These are phyloP conservation scores for Podaxis mareebaensis DNA, from an alignment of 768 basidiomycete species.

Conservation along the genomic window DNA sequence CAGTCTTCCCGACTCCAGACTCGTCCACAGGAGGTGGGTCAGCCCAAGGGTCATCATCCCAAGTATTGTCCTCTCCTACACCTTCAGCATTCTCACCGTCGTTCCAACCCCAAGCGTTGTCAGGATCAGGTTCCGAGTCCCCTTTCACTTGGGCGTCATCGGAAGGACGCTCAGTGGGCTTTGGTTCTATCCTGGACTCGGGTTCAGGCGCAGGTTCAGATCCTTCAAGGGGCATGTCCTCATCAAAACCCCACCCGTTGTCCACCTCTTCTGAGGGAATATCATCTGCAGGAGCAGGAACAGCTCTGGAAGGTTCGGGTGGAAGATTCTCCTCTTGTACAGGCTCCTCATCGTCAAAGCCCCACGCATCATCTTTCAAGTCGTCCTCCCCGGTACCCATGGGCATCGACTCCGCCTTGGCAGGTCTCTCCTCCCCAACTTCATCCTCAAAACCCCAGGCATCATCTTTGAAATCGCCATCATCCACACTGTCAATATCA, in stretches of 20 bases:
- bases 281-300: constrained; percentile 23
- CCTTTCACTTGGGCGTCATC: constrained; percentile 17
- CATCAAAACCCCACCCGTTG: constrained; percentile 55
- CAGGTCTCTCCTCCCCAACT: constrained; percentile 21
- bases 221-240: constrained; percentile 26
- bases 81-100: constrained; percentile 42
- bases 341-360: constrained; percentile 42
- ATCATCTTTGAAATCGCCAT: constrained; percentile 38
- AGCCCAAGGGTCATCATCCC: constrained; percentile 76
- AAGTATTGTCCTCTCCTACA: constrained; percentile 41
- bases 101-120: constrained; percentile 80
- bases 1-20: constrained; percentile 20
- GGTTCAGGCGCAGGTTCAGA: constrained; percentile 8
- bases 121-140: constrained; percentile 42
- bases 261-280: constrained; percentile 34
- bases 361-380: constrained; percentile 46
- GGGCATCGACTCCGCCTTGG: constrained; percentile 12
- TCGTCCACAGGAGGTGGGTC: constrained; percentile 37
- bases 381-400: constrained; percentile 22
- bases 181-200: constrained; percentile 10
- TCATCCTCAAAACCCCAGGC: constrained; percentile 33
- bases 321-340: not conserved
- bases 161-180: constrained; percentile 11
- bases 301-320: not conserved
- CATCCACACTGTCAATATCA: constrained; percentile 29